Conservation (phyloP, 352 stramenopile species). For the Phytophthora pisi region DNA sequence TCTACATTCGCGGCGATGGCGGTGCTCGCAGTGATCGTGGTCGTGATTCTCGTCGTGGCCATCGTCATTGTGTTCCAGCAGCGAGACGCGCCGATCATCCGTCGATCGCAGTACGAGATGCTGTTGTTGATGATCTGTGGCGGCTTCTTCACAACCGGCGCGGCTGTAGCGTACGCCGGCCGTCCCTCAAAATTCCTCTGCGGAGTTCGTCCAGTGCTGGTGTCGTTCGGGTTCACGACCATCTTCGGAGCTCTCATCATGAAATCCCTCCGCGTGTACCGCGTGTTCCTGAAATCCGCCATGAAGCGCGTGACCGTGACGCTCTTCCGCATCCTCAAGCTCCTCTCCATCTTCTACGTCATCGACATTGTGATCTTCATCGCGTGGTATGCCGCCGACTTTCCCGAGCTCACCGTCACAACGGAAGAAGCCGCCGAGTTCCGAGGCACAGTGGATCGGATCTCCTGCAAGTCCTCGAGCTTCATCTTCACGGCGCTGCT, state of each 20-base stretch:
- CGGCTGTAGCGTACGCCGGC: slow-evolving; percentile 40
- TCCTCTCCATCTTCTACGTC: slow-evolving; percentile 42
- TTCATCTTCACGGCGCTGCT: slow-evolving; percentile 60
- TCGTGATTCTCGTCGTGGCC: slow-evolving; percentile 8
- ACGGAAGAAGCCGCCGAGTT: slow-evolving; percentile 33
- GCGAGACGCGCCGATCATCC: slow-evolving; percentile 48
- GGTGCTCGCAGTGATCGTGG: slow-evolving; percentile 26
- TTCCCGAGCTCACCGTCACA: slow-evolving; percentile 31
- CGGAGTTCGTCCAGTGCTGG: slow-evolving; percentile 35
- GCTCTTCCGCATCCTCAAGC: slow-evolving; percentile 42
- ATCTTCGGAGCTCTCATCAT: slow-evolving; percentile 53
- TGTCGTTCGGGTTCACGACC: slow-evolving; percentile 49
- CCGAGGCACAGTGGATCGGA: slow-evolving; percentile 29
- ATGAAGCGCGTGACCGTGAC: slow-evolving; percentile 55
- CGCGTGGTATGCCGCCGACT: slow-evolving; percentile 42
- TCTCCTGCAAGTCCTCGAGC: slow-evolving; percentile 45
- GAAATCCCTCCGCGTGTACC: slow-evolving; percentile 64
- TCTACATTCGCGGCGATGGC: slow-evolving; percentile 20
- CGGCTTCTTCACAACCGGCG: slow-evolving; percentile 40
- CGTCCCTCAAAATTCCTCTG: slow-evolving; percentile 35
- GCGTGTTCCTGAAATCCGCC: slow-evolving; percentile 49
- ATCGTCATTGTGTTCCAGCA: slow-evolving; percentile 36
- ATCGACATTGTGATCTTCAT: slow-evolving; percentile 48
- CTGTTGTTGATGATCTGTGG: slow-evolving; percentile 48
- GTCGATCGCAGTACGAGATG: slow-evolving; percentile 54